Conservation (phyloP, 2,329 filamentous ascomycete genomes). For the Neonectria neomacrospora region DNA sequence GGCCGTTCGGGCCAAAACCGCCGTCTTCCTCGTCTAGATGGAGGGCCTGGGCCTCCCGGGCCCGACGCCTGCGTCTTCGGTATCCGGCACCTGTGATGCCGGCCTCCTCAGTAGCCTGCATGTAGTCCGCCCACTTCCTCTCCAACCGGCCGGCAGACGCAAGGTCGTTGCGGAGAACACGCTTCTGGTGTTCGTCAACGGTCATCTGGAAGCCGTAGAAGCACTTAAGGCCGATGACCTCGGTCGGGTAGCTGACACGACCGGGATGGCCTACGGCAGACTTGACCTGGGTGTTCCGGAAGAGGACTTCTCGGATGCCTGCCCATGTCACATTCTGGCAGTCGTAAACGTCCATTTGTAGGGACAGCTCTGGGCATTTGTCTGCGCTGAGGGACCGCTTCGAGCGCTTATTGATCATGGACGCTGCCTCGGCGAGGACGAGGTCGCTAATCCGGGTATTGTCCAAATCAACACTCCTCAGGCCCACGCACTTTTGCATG, state of each 20-base stretch:
- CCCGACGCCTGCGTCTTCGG: constrained; percentile 78
- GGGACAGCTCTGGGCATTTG: constrained; percentile 65
- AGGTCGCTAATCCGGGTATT: constrained; percentile 93
- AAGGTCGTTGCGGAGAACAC: constrained; percentile 82
- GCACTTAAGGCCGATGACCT: constrained; percentile 89
- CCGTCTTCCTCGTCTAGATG: constrained; percentile 85
- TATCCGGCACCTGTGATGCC: constrained; percentile 73
- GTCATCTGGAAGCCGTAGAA: constrained; percentile 97
- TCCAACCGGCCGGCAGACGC: constrained; percentile 81
- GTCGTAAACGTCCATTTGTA: constrained; percentile 88
- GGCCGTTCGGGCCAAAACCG: constrained; percentile 60
- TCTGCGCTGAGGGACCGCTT: constrained; percentile 53
- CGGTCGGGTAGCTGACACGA: constrained; percentile 71
- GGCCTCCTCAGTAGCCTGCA: constrained; percentile 90
- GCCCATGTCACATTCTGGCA: constrained; percentile 94
- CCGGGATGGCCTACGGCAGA: constrained; percentile 56
- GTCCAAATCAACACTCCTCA: constrained; percentile 85
- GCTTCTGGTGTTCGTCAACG: constrained; percentile 91
- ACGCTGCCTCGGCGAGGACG: constrained; percentile 83
- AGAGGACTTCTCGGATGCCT: constrained; percentile 86
- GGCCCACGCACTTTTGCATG: constrained; percentile 76
- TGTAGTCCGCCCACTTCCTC: constrained; percentile 92
- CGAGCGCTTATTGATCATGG: constrained; percentile 77
- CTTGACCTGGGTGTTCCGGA: constrained; percentile 81
- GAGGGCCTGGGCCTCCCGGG: constrained; percentile 81